phyloP scores from a whole-genome alignment of 208 protist species.

The Trichomonas vaginalis region DNA sequence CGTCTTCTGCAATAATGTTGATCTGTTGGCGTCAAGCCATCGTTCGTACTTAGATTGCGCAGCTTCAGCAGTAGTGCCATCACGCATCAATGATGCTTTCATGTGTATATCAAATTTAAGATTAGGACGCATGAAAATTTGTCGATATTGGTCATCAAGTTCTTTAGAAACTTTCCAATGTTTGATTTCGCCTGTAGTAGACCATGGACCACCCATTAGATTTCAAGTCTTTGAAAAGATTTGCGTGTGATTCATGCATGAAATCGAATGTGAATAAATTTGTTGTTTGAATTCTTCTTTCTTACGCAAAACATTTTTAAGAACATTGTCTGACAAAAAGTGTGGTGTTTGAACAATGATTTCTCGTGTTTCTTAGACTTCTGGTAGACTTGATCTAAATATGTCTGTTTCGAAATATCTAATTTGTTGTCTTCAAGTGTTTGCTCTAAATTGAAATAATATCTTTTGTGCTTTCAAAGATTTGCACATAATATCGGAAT shows the following conservation, averaged over 20 bases:
- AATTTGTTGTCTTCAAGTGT: neutral
- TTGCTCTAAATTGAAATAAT: neutral
- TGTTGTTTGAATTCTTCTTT: neutral
- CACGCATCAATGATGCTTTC: neutral
- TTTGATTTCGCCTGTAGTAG: neutral
- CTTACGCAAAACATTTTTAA: neutral
- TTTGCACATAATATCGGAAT: neutral
- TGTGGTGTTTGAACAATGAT: neutral
- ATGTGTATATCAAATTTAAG: neutral
- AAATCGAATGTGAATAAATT: neutral
- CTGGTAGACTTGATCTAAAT: neutral
- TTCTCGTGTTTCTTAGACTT: neutral
- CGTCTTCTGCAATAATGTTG: neutral
- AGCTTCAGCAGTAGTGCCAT: neutral
- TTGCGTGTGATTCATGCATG: neutral
- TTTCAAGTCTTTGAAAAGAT: neutral
- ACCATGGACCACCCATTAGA: constrained; percentile 2
- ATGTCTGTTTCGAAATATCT: neutral
- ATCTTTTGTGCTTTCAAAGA: neutral
- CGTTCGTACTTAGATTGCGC: neutral
- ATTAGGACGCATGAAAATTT: neutral
- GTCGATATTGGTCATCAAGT: neutral
- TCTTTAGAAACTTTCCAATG: neutral
- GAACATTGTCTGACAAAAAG: neutral
- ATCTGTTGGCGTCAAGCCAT: neutral